Percentiles rank a stretch among this genome's conserved stretches.
Evolutionary conservation across 495 filamentous ascomycete genomes (phyloP).

Genomic region (Lichina pygmaea): DNA sequence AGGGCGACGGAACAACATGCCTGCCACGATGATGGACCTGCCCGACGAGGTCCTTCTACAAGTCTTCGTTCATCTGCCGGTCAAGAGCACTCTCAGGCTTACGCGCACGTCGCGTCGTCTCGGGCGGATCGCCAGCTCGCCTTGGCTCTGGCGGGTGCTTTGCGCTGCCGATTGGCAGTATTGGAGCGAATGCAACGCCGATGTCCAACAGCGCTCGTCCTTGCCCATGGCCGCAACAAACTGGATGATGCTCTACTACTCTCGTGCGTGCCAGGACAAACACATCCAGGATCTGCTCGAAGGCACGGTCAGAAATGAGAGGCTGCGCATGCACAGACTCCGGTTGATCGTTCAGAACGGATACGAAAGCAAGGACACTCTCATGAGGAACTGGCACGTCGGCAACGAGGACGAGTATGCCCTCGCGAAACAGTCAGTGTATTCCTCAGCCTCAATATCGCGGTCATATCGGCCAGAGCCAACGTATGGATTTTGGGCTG

Average conservation of each 20-base stretch:
- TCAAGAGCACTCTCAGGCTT: constrained; percentile 14
- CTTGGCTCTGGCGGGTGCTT: constrained; percentile 53
- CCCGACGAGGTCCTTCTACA: constrained; percentile 16
- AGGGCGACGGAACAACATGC: too few species aligned
- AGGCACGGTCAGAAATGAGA: constrained; percentile 38
- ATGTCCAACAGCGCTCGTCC: constrained; percentile 25
- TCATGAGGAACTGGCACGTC: constrained; percentile 34
- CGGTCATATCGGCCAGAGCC: not conserved
- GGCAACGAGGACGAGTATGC: constrained; percentile 40
- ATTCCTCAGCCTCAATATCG: not conserved
- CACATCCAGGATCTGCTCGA: constrained; percentile 32
- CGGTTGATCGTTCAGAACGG: constrained; percentile 41
- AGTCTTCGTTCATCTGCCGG: constrained; percentile 12
- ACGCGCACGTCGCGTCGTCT: constrained; percentile 36
- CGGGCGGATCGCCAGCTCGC: constrained; percentile 33
- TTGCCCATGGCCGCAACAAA: constrained; percentile 27
- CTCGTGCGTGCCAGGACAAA: constrained; percentile 25
- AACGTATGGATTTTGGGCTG: not conserved
- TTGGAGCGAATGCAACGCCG: constrained; percentile 40
- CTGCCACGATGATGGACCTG: constrained; percentile 3
- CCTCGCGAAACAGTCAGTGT: constrained; percentile 45
- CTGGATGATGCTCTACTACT: constrained; percentile 51
- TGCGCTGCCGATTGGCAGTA: constrained; percentile 37
- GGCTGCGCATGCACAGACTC: constrained; percentile 38
- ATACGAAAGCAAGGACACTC: constrained; percentile 69